Evolutionary conservation across 495 filamentous ascomycete genomes (phyloP).

Genomic region (Lineolata rhizophorae): DNA sequence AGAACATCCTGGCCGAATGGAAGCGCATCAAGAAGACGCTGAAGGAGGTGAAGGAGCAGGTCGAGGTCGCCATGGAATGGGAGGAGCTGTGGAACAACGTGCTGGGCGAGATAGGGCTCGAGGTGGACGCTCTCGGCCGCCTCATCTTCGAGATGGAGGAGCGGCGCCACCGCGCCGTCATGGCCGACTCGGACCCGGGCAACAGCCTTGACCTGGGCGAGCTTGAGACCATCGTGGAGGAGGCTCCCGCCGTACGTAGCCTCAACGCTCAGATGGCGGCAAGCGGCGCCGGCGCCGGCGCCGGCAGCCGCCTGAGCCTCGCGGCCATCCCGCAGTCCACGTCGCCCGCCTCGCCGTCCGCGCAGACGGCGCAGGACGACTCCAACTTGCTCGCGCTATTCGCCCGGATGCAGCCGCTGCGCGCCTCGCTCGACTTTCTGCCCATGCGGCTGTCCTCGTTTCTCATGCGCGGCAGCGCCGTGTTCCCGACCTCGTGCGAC

Average conservation of each 20-base stretch:
- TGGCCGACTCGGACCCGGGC: constrained; percentile 22
- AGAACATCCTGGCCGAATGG: constrained; percentile 69
- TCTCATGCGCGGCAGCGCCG: constrained; percentile 43
- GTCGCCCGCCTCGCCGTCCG: constrained; percentile 32
- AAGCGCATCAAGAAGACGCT: constrained; percentile 50
- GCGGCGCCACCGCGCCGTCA: constrained; percentile 50
- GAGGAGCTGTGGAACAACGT: constrained; percentile 91
- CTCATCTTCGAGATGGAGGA: constrained; percentile 96
- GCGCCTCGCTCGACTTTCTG: constrained; percentile 83
- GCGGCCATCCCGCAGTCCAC: constrained; percentile 26
- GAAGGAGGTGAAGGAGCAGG: constrained; percentile 61
- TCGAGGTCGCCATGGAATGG: constrained; percentile 96
- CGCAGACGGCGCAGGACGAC: constrained; percentile 22
- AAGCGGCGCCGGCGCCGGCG: constrained; percentile 32
- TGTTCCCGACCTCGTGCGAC: constrained; percentile 76
- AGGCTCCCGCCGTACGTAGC: no score
- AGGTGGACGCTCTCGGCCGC: constrained; percentile 62
- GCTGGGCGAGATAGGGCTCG: constrained; percentile 75
- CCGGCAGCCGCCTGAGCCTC: neutral
- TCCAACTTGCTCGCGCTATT: constrained; percentile 65
- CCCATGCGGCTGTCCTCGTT: constrained; percentile 90
- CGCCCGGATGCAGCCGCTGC: constrained; percentile 81
- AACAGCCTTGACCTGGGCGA: constrained; percentile 66
- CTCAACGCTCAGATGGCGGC: no score
- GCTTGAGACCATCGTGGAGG: constrained; percentile 84